phyloP scores from a whole-genome alignment of 2,329 filamentous ascomycete genomes.

The Diaporthe destruens region DNA sequence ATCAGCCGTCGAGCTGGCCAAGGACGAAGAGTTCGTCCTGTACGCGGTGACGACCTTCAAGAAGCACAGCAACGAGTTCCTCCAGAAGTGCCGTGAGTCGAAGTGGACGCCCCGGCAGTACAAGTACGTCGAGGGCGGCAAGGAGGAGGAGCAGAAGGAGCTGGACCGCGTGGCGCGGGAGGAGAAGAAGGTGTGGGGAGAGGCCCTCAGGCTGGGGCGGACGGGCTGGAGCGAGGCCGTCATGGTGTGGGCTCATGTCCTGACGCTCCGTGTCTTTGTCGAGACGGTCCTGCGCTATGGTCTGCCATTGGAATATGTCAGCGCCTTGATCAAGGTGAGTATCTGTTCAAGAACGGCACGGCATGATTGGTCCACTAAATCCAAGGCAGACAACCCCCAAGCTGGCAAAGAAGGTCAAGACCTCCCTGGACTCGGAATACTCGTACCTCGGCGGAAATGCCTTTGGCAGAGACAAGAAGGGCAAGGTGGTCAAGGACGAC shows the following conservation, averaged over 20 bases:
- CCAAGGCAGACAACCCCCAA: constrained; percentile 81
- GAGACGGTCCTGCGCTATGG: constrained; percentile 98
- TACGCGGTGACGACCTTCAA: constrained; percentile 94
- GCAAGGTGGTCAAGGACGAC: constrained; percentile 91
- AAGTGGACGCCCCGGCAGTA: constrained; percentile 97
- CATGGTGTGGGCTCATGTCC: constrained; percentile 95
- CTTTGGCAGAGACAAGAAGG: constrained; percentile 93
- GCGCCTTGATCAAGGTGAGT: constrained; percentile 84
- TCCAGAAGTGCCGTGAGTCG: constrained; percentile 91
- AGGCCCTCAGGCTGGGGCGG: constrained; percentile 86
- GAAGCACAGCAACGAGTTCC: constrained; percentile 87
- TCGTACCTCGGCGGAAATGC: constrained; percentile 96
- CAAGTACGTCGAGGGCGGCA: constrained; percentile 90
- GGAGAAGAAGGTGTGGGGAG: constrained; percentile 92
- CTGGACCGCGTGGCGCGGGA: constrained; percentile 84
- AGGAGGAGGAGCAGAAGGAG: constrained; percentile 90
- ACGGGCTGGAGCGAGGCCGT: constrained; percentile 97
- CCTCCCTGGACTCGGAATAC: constrained; percentile 85
- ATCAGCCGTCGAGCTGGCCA: constrained; percentile 81
- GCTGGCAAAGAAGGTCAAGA: constrained; percentile 80
- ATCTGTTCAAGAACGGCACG: not conserved
- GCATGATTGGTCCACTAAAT: constrained; percentile 40
- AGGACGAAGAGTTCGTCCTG: constrained; percentile 90
- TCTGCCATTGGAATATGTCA: constrained; percentile 89
- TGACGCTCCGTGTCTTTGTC: constrained; percentile 93